phyloP scores from a whole-genome alignment of 495 filamentous ascomycete species.

The Niebla homalea region DNA sequence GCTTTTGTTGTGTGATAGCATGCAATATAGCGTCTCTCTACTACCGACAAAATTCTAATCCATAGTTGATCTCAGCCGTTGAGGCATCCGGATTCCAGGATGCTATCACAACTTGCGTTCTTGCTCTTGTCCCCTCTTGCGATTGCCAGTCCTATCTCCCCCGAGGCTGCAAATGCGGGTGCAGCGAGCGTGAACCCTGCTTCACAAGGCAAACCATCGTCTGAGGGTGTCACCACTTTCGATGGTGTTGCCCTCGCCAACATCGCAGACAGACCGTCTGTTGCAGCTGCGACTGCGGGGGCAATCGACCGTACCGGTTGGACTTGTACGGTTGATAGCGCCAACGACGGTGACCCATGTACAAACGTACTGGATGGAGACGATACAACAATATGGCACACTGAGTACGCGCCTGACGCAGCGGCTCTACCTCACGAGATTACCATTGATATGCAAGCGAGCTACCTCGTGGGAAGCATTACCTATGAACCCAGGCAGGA shows the following conservation, averaged over 20 bases:
- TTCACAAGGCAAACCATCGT: background rate
- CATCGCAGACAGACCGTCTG: conserved; percentile 9
- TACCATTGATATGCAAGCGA: conserved; percentile 13
- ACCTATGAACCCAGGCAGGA: conserved; percentile 11
- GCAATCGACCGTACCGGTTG: conserved; percentile 8
- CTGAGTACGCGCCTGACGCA: background rate
- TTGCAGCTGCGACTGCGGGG: background rate
- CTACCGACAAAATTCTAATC: background rate
- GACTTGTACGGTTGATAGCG: conserved; percentile 13
- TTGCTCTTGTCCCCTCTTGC: conserved; percentile 3
- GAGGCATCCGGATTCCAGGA: background rate
- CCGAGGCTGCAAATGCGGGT: conserved; percentile 12
- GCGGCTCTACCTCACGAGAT: conserved; percentile 8
- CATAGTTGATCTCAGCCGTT: background rate
- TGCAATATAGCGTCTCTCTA: too few species aligned
- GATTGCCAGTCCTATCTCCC: conserved; percentile 8
- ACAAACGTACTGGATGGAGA: conserved; percentile 13
- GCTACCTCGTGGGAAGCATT: conserved; percentile 11
- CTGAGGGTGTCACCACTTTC: conserved; percentile 6
- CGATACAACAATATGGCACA: conserved; percentile 11
- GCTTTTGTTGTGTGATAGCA: too few species aligned
- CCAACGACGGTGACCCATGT: conserved; percentile 8
- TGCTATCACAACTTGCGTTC: conserved; percentile 6
- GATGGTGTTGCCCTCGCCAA: conserved; percentile 9
- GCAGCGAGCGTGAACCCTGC: background rate